Conservation (phyloP, 1,139 yeast species). For the Starmera stellimalicola region DNA sequence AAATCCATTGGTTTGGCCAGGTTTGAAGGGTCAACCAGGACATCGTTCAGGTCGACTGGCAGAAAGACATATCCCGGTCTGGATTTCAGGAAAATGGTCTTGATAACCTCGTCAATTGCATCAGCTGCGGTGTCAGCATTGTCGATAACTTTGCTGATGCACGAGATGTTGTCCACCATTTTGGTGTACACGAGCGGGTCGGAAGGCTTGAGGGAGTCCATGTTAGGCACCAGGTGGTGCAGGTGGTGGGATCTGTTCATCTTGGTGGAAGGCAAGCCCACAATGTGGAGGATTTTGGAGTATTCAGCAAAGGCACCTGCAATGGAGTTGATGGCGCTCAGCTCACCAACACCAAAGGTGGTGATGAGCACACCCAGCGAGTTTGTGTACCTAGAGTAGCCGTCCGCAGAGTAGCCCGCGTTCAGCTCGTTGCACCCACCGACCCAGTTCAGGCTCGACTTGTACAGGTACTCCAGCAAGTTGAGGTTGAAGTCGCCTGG, state of each 20-base stretch:
- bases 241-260: conserved; percentile 19
- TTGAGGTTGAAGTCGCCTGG: conserved; percentile 50
- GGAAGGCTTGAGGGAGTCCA: conserved; percentile 31
- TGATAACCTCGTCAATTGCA: conserved; percentile 57
- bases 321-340: conserved; percentile 57
- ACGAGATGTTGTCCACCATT: conserved; percentile 47
- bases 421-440: conserved; percentile 50
- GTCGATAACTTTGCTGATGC: conserved; percentile 47
- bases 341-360: conserved; percentile 69
- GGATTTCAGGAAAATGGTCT: conserved; percentile 42
- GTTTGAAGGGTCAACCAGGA: conserved; percentile 32
- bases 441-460: conserved; percentile 32
- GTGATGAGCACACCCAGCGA: conserved; percentile 51
- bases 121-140: conserved; percentile 38
- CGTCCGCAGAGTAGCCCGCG: conserved; percentile 59
- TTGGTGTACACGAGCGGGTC: conserved; percentile 51
- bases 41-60: conserved; percentile 59
- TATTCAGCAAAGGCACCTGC: conserved; percentile 63
- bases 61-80: conserved; percentile 76
- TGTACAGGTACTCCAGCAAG: conserved; percentile 44
- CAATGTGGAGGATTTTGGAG: conserved; percentile 55
- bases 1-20: conserved; percentile 14
- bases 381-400: conserved; percentile 54
- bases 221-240: conserved; percentile 56
- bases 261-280: conserved; percentile 44